These are phyloP conservation scores for Mycogone perniciosa DNA, from an alignment of 2,329 filamentous ascomycete genomes.

Conservation along the genomic window DNA sequence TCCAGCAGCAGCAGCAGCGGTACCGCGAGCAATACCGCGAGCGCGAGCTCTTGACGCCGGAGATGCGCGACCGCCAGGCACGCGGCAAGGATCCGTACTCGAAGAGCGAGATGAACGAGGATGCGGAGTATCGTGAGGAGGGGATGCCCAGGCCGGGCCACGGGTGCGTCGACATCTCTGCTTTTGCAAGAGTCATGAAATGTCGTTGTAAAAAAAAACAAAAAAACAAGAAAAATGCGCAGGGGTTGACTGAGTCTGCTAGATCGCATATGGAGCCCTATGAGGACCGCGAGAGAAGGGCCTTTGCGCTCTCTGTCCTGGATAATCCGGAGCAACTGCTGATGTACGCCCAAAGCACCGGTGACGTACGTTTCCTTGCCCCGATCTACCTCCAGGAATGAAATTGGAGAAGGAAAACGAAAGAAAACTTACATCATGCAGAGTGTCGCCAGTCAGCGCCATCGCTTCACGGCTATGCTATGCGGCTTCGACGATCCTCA, in stretches of 20 bases:
- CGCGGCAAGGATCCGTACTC: slow-evolving; percentile 51
- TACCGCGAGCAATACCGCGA: slow-evolving; percentile 27
- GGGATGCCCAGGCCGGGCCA: slow-evolving; percentile 16
- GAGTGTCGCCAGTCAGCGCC: slow-evolving; percentile 50
- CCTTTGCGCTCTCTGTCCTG: slow-evolving; percentile 47
- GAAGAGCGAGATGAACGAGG: slow-evolving; percentile 14
- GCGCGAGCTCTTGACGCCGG: slow-evolving; percentile 33
- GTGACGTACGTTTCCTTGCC: slow-evolving; percentile 41
- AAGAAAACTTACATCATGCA: slow-evolving; percentile 19
- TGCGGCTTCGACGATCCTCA: slow-evolving; percentile 41
- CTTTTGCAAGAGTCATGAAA: neutral
- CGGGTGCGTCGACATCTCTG: neutral
- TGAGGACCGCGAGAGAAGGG: slow-evolving; percentile 36
- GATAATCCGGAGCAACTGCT: slow-evolving; percentile 53
- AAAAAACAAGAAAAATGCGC: neutral
- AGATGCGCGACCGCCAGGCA: slow-evolving; percentile 53
- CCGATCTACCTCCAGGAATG: neutral
- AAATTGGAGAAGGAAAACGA: neutral
- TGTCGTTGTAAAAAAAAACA: neutral
- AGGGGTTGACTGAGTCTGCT: neutral
- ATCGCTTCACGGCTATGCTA: slow-evolving; percentile 50
- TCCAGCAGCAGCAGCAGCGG: neutral
- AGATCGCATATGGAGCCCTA: slow-evolving; percentile 33
- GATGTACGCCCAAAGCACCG: slow-evolving; percentile 49
- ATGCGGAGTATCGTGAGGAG: slow-evolving; percentile 22